Conservation (phyloP, 2,329 filamentous ascomycete genomes). For the Fusarium sororula region DNA sequence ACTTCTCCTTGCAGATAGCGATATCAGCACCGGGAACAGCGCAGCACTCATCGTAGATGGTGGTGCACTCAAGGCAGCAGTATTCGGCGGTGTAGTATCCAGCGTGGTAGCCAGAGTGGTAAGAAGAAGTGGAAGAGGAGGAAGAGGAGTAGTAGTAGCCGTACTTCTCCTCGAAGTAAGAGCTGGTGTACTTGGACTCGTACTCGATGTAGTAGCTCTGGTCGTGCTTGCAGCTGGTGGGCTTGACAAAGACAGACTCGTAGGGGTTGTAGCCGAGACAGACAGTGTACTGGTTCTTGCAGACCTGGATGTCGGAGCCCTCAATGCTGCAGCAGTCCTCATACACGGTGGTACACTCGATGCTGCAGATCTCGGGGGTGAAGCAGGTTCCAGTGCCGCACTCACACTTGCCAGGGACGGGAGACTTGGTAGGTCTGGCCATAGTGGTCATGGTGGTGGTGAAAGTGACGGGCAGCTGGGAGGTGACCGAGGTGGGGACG, state of each 20-base stretch:
- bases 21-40: constrained; percentile 5
- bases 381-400: constrained; percentile 8
- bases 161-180: constrained; percentile 16
- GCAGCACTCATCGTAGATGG: constrained; percentile 27
- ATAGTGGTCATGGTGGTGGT: constrained; percentile 15
- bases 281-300: constrained; percentile 15
- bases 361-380: constrained; percentile 18
- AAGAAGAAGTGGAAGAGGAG: neutral
- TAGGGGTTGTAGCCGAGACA: constrained; percentile 31
- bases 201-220: constrained; percentile 23
- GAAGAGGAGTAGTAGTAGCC: neutral
- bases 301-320: constrained; percentile 4
- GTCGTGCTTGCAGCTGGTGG: constrained; percentile 26
- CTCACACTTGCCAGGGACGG: neutral
- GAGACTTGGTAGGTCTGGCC: constrained; percentile 3
- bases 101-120: neutral
- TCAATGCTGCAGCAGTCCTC: constrained; percentile 12
- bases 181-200: constrained; percentile 13
- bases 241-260: neutral
- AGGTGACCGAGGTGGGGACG: constrained; percentile 10
- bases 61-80: constrained; percentile 27
- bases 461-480: neutral
- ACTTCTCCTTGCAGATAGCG: constrained; percentile 11
- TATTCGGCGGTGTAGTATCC: constrained; percentile 29
- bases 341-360: constrained; percentile 25